Percentiles rank a stretch among this genome's conserved stretches.
These are phyloP conservation scores for Cucumis sativus DNA, from an alignment of 306 rosid species.

Conservation along the genomic window DNA sequence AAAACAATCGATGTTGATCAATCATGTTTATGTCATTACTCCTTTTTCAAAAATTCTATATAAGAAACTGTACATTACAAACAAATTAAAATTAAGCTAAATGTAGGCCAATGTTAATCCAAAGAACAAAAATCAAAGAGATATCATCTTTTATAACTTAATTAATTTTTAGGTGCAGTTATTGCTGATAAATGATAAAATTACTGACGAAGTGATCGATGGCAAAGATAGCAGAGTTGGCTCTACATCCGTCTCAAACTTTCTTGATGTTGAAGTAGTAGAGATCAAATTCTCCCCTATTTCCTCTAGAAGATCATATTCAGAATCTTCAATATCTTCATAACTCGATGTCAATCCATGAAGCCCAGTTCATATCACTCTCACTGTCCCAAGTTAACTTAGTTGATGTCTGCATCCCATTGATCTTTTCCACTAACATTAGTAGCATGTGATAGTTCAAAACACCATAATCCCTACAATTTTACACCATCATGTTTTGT, in stretches of 20 bases:
- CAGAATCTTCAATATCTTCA: conserved; percentile 64
- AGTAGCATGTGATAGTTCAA: conserved; percentile 48
- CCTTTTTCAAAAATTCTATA: not conserved
- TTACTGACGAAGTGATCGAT: not conserved
- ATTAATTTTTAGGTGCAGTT: not conserved
- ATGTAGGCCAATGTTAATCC: conserved; percentile 31
- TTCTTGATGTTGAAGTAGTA: conserved; percentile 16
- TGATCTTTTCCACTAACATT: conserved; percentile 35
- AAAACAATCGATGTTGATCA: not conserved
- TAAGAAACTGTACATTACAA: not conserved
- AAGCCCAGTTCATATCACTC: conserved; percentile 36
- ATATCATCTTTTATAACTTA: not conserved
- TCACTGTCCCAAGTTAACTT: conserved; percentile 23
- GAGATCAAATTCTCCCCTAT: conserved; percentile 37
- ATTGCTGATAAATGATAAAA: not conserved
- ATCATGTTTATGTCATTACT: not conserved
- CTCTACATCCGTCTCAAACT: no score
- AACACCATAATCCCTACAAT: conserved; percentile 53
- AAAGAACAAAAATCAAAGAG: not conserved
- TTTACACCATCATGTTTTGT: not conserved
- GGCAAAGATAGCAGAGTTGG: conserved; percentile 48
- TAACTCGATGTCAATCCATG: conserved; percentile 48
- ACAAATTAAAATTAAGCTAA: not conserved
- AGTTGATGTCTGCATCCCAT: conserved; percentile 24
- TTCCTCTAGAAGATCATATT: conserved; percentile 37